A percentile compares a stretch with the other conserved stretches of the same genome.
These are phyloP conservation scores for Capsicum baccatum DNA, from an alignment of 257 asterid genomes.

Conservation along the genomic window DNA sequence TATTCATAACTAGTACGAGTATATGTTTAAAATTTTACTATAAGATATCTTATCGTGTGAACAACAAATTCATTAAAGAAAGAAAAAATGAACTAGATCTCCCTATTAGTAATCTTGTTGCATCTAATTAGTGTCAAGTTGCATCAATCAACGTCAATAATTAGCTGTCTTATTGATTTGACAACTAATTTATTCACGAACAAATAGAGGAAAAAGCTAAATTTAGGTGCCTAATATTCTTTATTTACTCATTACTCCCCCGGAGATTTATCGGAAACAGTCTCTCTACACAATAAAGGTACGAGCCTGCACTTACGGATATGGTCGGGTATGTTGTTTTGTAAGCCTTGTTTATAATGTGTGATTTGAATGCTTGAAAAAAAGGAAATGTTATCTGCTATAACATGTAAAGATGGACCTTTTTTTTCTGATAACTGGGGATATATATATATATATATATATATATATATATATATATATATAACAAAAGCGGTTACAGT, in stretches of 20 bases:
- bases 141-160: constrained; percentile 43
- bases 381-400: too few relatives aligned
- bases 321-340: too few relatives aligned
- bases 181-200: constrained; percentile 23
- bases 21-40: not conserved
- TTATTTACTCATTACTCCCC: not conserved
- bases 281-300: too few relatives aligned
- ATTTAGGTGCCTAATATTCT: constrained; percentile 56
- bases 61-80: not conserved
- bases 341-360: too few relatives aligned
- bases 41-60: not conserved
- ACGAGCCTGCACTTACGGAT: too few relatives aligned
- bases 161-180: constrained; percentile 39
- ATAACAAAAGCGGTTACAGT: too few relatives aligned
- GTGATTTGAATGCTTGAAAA: too few relatives aligned
- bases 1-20: not conserved
- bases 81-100: not conserved
- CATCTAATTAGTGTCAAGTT: constrained; percentile 33
- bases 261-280: too few relatives aligned
- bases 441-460: too few relatives aligned
- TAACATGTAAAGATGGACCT: too few relatives aligned
- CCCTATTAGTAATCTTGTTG: not conserved
- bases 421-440: too few relatives aligned
- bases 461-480: too few relatives aligned
- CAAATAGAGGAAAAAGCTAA: constrained; percentile 33